Evolutionary conservation across 129 eudicot genomes (phyloP), one percentile per base, ranked within the genome.

Genomic region (Tagetes erecta): DNA sequence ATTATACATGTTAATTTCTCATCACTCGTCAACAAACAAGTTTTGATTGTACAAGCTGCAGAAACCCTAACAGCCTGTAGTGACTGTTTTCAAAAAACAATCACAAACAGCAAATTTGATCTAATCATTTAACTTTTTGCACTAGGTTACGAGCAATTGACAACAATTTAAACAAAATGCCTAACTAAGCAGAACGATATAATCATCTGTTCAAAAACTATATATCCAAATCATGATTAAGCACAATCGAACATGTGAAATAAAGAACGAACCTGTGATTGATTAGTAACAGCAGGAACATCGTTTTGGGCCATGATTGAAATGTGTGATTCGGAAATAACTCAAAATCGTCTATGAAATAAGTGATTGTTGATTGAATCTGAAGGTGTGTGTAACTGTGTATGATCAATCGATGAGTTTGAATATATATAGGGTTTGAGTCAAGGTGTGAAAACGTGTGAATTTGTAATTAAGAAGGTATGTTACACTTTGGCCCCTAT

Each of bases 301-400:
- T 74, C 60, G 37, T 35, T 74, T 74, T 74, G 45, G 39, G 78
- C 78, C 78, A 74, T 74, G 71, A 74, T 59, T 58, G 3, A 44
- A 31, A 45, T 11, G 58, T 46, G 11, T 11, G 72, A 67, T 67
- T 30, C 30, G 5, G 72, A n/a, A n/a, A 14, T 4, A 37, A 14
- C 49, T 6, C 34, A 6, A 47, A 9, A 31, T 46, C 42, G 46
- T 49, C 10, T 6, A 49, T 49, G 33, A n/a, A 4, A 69, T 20
- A 13, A 11, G 13, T 11, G 14, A 33, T 11, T 3, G 59, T 47
- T 34, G 44, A 49, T 46, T 11, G 5, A 68, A 46, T 46, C 1
- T 33, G 39, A 2, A 20, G 11, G 8, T 31, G 42, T 46, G n/a
- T 3, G 40, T 58, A 33, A 31, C 3, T 20, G 27, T 20, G 27